Conservation (phyloP, 495 filamentous ascomycete genomes). For the Penicillium salamii region DNA sequence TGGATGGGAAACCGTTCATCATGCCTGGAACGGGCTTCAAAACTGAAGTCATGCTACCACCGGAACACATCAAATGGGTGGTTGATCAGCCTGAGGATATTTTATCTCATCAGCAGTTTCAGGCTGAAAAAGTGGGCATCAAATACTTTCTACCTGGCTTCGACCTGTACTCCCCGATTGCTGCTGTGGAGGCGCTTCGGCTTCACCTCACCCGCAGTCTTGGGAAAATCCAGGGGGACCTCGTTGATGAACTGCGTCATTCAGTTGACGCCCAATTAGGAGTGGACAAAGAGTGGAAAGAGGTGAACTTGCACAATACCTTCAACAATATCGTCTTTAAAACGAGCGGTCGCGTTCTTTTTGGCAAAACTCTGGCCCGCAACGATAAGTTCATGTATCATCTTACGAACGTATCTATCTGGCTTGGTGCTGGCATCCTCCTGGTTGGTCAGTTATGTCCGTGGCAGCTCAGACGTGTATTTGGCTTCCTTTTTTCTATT, state of each 20-base stretch:
- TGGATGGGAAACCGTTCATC: not conserved
- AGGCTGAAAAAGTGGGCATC: not conserved
- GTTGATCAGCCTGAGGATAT: not conserved
- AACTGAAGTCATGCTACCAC: not conserved
- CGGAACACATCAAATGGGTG: not conserved
- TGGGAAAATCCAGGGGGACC: not conserved
- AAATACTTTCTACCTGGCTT: not conserved
- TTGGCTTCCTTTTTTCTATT: not conserved
- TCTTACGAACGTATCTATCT: not conserved
- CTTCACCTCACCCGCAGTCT: not conserved
- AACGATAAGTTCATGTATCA: not conserved
- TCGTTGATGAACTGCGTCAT: not conserved
- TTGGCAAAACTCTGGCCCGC: not conserved
- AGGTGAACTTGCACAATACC: not conserved
- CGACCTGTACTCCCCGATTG: not conserved
- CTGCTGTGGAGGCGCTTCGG: not conserved
- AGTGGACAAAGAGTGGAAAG: not conserved
- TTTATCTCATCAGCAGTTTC: not conserved
- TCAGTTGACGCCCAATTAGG: not conserved
- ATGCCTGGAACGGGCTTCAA: not conserved
- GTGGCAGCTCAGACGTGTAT: not conserved
- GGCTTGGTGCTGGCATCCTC: not conserved
- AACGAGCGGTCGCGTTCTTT: not conserved
- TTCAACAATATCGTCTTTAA: not conserved
- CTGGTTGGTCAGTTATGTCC: not conserved